These are phyloP conservation scores for Penicillium olsonii DNA, from an alignment of 2,329 filamentous ascomycete species.

Conservation along the genomic window DNA sequence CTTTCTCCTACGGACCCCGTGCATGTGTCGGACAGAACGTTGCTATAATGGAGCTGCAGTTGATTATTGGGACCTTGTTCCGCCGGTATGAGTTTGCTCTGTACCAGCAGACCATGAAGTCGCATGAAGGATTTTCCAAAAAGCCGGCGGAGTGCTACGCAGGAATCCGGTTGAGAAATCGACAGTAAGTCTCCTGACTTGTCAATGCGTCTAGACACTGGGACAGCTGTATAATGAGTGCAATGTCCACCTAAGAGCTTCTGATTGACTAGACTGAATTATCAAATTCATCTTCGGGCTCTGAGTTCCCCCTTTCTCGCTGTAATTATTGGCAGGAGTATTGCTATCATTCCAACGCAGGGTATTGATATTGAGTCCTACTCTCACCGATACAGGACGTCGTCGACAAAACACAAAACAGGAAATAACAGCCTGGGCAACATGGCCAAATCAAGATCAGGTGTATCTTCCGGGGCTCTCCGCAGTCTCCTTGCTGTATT, in stretches of 20 bases:
- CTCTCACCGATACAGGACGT: too few species aligned
- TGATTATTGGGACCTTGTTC: slow-evolving; percentile 37
- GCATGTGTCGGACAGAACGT: slow-evolving; percentile 48
- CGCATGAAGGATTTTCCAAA: slow-evolving; percentile 26
- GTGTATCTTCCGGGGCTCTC: background rate
- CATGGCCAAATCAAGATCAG: background rate
- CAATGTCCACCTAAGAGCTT: too few species aligned
- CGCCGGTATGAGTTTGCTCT: slow-evolving; percentile 23
- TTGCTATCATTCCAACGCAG: too few species aligned
- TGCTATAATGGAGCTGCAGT: slow-evolving; percentile 44
- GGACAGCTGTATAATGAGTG: too few species aligned
- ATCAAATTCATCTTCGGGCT: too few species aligned
- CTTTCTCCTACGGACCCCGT: slow-evolving; percentile 45
- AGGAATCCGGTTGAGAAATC: slow-evolving; percentile 16
- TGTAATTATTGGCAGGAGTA: too few species aligned
- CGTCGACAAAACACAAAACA: too few species aligned
- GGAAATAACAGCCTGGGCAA: background rate
- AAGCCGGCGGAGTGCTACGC: slow-evolving; percentile 24
- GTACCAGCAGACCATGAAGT: slow-evolving; percentile 19
- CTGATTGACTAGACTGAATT: too few species aligned
- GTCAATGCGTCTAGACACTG: too few species aligned
- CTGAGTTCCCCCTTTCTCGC: too few species aligned
- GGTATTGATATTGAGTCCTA: too few species aligned
- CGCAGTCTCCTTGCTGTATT: background rate
- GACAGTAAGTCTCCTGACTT: background rate